Evolutionary conservation across 2,329 filamentous ascomycete species (phyloP), one percentile per base, ranked within the genome.

Genomic region (Pseudocercospora fuligena): DNA sequence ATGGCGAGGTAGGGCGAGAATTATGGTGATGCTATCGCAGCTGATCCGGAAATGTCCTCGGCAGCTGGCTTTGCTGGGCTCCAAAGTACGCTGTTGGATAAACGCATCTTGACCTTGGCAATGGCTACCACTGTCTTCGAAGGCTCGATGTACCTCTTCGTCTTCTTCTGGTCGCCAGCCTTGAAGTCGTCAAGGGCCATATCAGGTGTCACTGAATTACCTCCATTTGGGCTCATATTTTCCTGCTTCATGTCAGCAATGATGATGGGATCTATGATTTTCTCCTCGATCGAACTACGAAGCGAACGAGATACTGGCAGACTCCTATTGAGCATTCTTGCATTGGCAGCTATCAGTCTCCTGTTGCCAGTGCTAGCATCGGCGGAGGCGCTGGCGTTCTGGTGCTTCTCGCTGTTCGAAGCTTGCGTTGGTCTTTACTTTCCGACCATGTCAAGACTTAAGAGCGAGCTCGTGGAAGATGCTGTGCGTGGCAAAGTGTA

Each of bases 111-210:
- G 19, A 80, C 84, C 1, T 78, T 89, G 4, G 82, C 80, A 1
- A 75, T 88, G 49, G 81, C 83, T 2, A 85, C 85, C 3, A 87
- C 83, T 65, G 82, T 87, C 73, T 88, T 89, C 71, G 87, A 89
- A 76, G 86, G 86, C 21, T 82, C 85, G 29, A 86, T 89, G 80
- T 89, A 88, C 72, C 80, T 89, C 11, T 88, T 88, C 72, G 85
- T 89, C 64, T 89, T 88, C 75, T 88, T 87, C 78, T 88, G 87
- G 83, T 85, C 86, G 0, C 83, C 85, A 0, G 83, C 85, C 2
- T 77, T 89, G n/a, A 83, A 64, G 36, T 65, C 66, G 14, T 60
- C 66, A 46, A 51, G 70, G 68, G 49, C 49, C 6, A 7, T 47
- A 1, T 25, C 40, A 16, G 63, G 43, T 14, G 60, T 62, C 21